A percentile compares a stretch with the other conserved stretches of the same genome.
Conservation (phyloP, 2,329 filamentous ascomycete genomes). For the Exophiala bonariae region DNA sequence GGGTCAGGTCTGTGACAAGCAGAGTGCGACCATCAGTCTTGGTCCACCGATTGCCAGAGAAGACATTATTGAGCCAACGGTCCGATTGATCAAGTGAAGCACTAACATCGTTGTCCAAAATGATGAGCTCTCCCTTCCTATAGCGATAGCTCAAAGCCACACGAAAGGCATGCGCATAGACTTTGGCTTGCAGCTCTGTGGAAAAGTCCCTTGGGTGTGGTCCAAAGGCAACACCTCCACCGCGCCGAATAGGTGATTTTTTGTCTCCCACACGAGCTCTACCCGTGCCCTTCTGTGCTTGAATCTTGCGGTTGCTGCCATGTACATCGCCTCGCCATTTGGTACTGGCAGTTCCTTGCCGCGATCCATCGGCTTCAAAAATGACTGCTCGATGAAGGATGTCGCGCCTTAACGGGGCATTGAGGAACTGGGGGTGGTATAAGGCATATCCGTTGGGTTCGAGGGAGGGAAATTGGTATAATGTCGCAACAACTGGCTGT, state of each 20-base stretch:
- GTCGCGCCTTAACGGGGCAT: constrained; percentile 84
- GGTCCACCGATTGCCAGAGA: constrained; percentile 71
- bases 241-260: constrained; percentile 77
- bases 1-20: constrained; percentile 62
- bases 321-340: constrained; percentile 82
- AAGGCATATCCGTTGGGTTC: constrained; percentile 76
- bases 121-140: constrained; percentile 78
- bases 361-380: constrained; percentile 86
- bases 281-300: constrained; percentile 84
- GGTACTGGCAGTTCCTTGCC: constrained; percentile 79
- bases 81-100: constrained; percentile 55
- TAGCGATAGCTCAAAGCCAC: constrained; percentile 92
- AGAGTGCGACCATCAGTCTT: constrained; percentile 68
- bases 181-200: constrained; percentile 78
- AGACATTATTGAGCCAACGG: constrained; percentile 65
- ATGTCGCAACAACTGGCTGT: constrained; percentile 71
- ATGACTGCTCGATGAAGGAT: constrained; percentile 89
- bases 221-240: constrained; percentile 87
- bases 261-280: constrained; percentile 74
- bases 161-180: constrained; percentile 94
- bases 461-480: constrained; percentile 86
- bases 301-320: constrained; percentile 79
- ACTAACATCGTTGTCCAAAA: constrained; percentile 76
- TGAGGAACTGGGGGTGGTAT: constrained; percentile 80
- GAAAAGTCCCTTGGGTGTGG: constrained; percentile 89